Base-by-base conservation (phyloP, 495 filamentous ascomycete genomes). In the Cercophora scortea region DNA sequence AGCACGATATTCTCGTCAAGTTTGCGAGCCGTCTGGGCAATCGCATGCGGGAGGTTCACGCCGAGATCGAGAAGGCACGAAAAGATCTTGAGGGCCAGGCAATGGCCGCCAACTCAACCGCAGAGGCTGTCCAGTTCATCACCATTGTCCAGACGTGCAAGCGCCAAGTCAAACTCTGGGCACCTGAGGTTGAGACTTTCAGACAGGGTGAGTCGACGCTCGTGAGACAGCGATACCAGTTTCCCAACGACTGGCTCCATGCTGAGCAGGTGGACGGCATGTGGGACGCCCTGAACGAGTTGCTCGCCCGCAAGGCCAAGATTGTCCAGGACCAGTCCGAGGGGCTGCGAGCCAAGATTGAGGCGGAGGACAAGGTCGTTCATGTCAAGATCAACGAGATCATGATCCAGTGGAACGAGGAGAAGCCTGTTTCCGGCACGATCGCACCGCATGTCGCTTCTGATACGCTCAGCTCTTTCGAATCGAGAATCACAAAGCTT, bases 61-160 rank as follows among this genome's bases (percentile, higher is more conserved):
- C 85, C 8, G 90, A 96, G 52, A 83, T 96, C 53, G 88, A 93
- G 61, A 87, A 87, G 69, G 88, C 92, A 33, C 80, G 90, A 8
- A 79, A 84, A 51, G 90, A 96, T 61, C 73, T 99, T 17, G 94
- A 99, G 67, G 83, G 83, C 15, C 89, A 95, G 63, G 87, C 89
- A 15, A 77, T 97, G 54, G 90, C 95, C 62, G 89, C 90, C 36
- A 89, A 87, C 15, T 95, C 92, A 4, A 99, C 93, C 0, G 89
- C 89, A 4, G 89, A 96, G 65, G 94, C 94, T 11, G 94, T 99
- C 12, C 87, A 91, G 32, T 99, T 97, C 71, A 99, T 99, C 62
- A 97, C 93, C 0, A 89, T 90, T 50, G 93, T 99, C 9, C 94
- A 99, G 68, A 88, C 86, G 53, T 96, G 89, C 69, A 94, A 92